Conservation (phyloP, 495 filamentous ascomycete species). For the Penicillium cinerascens region DNA sequence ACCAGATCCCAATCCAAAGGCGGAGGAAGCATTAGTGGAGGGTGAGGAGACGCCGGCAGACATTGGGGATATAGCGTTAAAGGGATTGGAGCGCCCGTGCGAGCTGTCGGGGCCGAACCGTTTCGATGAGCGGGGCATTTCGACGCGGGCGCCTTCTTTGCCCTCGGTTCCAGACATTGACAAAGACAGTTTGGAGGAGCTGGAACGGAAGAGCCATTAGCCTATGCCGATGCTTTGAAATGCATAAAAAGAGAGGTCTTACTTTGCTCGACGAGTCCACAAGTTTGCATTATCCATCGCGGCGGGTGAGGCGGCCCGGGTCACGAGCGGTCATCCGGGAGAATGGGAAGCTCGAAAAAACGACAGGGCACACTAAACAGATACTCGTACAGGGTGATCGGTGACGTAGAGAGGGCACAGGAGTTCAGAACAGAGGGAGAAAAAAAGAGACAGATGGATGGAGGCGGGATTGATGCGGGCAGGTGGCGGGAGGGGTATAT, state of each 20-base stretch:
- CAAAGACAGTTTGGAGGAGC: conserved; percentile 85
- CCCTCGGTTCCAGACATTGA: conserved; percentile 64
- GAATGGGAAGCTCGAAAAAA: conserved; percentile 19
- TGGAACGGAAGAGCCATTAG: conserved; percentile 26
- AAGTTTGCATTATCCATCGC: conserved; percentile 66
- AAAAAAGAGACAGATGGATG: conserved; percentile 6
- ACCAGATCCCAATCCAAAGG: conserved; percentile 90
- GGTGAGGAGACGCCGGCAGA: conserved; percentile 75
- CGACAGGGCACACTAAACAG: conserved; percentile 20
- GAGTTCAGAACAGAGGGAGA: conserved; percentile 1
- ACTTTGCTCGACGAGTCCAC: conserved; percentile 94
- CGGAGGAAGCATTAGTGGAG: conserved; percentile 80
- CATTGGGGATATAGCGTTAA: conserved; percentile 73
- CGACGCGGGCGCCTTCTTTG: conserved; percentile 59
- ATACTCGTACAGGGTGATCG: conserved; percentile 5
- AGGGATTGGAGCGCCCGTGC: conserved; percentile 80
- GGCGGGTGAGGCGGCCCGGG: conserved; percentile 37
- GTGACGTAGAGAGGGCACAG: conserved; percentile 6
- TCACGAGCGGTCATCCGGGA: conserved; percentile 42
- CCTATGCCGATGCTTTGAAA: not conserved
- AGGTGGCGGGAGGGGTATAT: conserved; percentile 7
- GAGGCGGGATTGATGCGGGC: not conserved
- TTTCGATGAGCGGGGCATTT: conserved; percentile 66
- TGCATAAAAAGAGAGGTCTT: conserved; percentile 33
- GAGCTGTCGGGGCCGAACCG: conserved; percentile 75